Evolutionary conservation across 2,329 filamentous ascomycete genomes (phyloP).

Genomic region (Gaeumannomyces sp.): DNA sequence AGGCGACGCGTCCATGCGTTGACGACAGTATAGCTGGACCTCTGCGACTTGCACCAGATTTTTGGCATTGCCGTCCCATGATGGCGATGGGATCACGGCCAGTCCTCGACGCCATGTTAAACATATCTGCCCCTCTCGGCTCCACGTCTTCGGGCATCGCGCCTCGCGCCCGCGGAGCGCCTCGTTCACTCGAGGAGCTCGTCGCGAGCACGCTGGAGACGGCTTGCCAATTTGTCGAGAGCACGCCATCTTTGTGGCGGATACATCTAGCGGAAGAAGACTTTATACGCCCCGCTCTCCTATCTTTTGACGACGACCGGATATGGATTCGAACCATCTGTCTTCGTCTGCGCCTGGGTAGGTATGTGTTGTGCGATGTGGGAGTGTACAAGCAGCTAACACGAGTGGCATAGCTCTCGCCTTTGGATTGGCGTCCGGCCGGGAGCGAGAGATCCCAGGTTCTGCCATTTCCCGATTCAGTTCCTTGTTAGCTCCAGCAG

Average conservation of each 20-base stretch:
- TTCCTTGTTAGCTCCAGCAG: too few species aligned
- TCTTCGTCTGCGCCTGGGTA: conserved; percentile 5
- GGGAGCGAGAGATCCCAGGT: background rate
- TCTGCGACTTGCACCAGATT: conserved; percentile 32
- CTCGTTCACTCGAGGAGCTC: background rate
- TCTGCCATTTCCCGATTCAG: background rate
- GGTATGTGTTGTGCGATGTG: background rate
- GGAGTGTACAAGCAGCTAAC: background rate
- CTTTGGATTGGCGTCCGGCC: background rate
- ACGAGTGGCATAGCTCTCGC: background rate
- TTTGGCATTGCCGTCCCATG: conserved; percentile 33
- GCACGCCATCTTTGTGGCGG: background rate
- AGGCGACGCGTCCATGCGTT: background rate
- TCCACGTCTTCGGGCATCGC: too few species aligned
- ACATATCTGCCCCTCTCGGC: background rate
- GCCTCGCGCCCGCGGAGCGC: too few species aligned
- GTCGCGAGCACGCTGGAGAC: background rate
- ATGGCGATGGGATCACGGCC: conserved; percentile 21
- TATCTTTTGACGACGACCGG: background rate
- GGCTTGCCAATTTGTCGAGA: background rate
- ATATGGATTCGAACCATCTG: conserved; percentile 2
- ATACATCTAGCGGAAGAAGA: background rate
- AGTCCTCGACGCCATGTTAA: conserved; percentile 11
- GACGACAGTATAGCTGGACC: conserved; percentile 30
- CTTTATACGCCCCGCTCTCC: background rate